Percentiles rank a stretch among this genome's conserved stretches.
phyloP scores from a whole-genome alignment of 2,329 filamentous ascomycete genomes.

The Scytalidium sp. region DNA sequence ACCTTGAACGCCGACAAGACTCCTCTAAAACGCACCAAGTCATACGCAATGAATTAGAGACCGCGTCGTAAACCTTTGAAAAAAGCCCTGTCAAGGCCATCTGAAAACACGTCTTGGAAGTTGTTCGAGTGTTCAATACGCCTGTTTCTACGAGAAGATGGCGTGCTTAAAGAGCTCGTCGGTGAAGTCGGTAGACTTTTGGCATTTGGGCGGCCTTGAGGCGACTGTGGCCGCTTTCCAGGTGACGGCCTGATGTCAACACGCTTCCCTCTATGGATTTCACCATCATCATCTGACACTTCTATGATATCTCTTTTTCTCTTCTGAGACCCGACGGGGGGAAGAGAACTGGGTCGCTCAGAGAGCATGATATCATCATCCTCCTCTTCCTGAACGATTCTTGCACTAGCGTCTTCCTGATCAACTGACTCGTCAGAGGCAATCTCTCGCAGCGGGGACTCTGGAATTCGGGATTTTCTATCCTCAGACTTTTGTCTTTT shows the following conservation, averaged over 20 bases:
- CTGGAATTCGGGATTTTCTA: background rate
- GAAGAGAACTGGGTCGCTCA: background rate
- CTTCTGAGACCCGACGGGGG: background rate
- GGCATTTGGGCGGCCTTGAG: background rate
- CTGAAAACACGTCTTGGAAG: background rate
- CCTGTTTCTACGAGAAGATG: background rate
- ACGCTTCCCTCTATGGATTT: background rate
- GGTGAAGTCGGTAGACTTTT: background rate
- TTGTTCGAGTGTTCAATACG: background rate
- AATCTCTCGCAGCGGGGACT: background rate
- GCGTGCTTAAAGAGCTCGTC: background rate
- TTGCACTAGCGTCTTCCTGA: background rate
- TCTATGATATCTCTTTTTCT: background rate
- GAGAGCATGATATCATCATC: background rate
- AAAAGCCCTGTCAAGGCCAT: background rate
- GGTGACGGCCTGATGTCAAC: background rate
- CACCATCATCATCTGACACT: background rate
- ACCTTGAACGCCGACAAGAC: slow-evolving; percentile 31
- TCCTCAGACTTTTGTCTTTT: background rate
- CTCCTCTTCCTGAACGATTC: background rate
- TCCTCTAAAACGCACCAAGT: no score
- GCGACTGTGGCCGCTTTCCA: background rate
- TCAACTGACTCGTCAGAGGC: background rate
- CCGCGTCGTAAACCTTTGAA: no score
- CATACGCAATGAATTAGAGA: no score